These are phyloP conservation scores for Petunia secreta DNA, from an alignment of 257 asterid genomes.

Conservation along the genomic window DNA sequence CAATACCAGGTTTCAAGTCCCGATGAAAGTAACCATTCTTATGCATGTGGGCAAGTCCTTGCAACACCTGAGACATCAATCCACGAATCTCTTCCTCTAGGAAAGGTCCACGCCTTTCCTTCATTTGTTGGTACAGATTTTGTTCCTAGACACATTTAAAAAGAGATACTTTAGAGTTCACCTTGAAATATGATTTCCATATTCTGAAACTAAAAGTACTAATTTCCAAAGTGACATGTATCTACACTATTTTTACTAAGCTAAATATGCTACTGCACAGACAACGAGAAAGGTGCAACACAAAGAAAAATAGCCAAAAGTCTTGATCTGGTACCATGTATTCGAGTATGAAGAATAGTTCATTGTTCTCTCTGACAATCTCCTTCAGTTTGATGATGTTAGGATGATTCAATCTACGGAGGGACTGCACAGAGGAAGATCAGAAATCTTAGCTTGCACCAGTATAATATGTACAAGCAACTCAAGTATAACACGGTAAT, in stretches of 20 bases:
- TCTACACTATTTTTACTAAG: neutral
- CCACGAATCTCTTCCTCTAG: slow-evolving; percentile 83
- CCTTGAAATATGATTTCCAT: slow-evolving; percentile 1
- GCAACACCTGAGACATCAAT: slow-evolving; percentile 85
- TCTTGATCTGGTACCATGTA: slow-evolving; percentile 68
- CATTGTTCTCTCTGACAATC: slow-evolving; percentile 87
- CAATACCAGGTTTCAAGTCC: slow-evolving; percentile 94
- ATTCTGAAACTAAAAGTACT: slow-evolving; percentile 4
- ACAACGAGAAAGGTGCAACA: slow-evolving; percentile 4
- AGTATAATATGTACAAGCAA: slow-evolving; percentile 17
- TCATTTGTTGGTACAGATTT: slow-evolving; percentile 88
- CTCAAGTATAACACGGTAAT: slow-evolving; percentile 20
- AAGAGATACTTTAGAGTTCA: neutral
- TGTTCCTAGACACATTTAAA: slow-evolving; percentile 57
- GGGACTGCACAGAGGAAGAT: slow-evolving; percentile 62
- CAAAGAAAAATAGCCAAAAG: neutral
- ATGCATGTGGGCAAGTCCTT: slow-evolving; percentile 89
- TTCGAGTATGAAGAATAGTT: slow-evolving; percentile 92
- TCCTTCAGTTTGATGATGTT: slow-evolving; percentile 90
- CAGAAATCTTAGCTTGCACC: slow-evolving; percentile 26
- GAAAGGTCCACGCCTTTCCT: slow-evolving; percentile 61
- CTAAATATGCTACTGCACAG: slow-evolving; percentile 8
- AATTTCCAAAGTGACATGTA: neutral
- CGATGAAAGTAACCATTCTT: slow-evolving; percentile 85
- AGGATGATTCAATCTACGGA: slow-evolving; percentile 79